Conservation (phyloP, 2,329 filamentous ascomycete genomes). For the Emergomyces africanus region DNA sequence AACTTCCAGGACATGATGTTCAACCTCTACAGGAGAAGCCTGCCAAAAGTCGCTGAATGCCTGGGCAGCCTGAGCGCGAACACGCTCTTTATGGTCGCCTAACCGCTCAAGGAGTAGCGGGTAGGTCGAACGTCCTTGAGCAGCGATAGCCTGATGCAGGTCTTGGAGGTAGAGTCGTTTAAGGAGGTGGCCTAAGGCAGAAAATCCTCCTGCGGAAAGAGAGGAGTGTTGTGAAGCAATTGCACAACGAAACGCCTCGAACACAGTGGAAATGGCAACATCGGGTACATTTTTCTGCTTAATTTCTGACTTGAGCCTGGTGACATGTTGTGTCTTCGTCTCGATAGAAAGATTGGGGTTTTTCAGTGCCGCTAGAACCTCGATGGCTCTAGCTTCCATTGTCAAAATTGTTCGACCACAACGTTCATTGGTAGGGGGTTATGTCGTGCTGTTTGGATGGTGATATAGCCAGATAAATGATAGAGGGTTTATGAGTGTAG, state of each 20-base stretch:
- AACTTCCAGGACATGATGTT: conserved; percentile 63
- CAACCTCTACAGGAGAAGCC: conserved; percentile 58
- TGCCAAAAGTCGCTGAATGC: conserved; percentile 66
- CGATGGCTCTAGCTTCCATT: conserved; percentile 47
- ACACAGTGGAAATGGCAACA: conserved; percentile 53
- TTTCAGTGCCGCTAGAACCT: conserved; percentile 42
- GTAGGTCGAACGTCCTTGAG: conserved; percentile 57
- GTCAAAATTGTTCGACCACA: conserved; percentile 8
- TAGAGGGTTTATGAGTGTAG: background rate
- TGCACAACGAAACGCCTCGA: conserved; percentile 67
- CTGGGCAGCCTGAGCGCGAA: conserved; percentile 60
- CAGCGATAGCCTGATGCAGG: conserved; percentile 55
- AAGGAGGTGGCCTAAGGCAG: conserved; percentile 73
- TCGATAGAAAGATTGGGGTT: conserved; percentile 56
- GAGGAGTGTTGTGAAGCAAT: conserved; percentile 64
- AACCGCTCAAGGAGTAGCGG: conserved; percentile 71
- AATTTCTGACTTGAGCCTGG: conserved; percentile 70
- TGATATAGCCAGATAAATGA: background rate
- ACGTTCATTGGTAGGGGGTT: conserved; percentile 8
- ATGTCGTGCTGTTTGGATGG: background rate
- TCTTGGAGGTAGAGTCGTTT: conserved; percentile 80
- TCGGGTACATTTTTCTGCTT: conserved; percentile 88
- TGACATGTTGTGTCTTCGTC: conserved; percentile 57
- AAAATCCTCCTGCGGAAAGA: conserved; percentile 72
- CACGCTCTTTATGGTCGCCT: conserved; percentile 77